Evolutionary conservation across 352 stramenopile species (phyloP).

Genomic region (Phytophthora idaei): DNA sequence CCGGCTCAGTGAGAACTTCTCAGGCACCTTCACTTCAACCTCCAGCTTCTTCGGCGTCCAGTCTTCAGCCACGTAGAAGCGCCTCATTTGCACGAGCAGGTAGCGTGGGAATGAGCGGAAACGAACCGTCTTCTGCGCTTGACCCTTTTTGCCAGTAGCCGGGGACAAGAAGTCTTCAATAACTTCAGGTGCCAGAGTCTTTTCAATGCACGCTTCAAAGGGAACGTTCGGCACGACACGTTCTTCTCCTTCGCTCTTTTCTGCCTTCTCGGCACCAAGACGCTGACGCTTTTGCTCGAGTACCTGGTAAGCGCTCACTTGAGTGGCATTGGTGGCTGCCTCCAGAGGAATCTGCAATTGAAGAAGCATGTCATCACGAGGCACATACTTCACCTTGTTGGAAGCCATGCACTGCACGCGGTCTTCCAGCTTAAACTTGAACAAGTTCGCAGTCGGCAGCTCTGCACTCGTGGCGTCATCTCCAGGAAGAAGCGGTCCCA

Average conservation of each 20-base stretch:
- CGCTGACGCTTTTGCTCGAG: conserved; percentile 88
- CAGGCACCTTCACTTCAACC: conserved; percentile 95
- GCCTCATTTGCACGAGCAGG: conserved; percentile 95
- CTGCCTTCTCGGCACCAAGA: conserved; percentile 58
- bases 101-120: conserved; percentile 97
- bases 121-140: conserved; percentile 80
- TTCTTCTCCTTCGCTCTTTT: conserved; percentile 51
- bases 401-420: conserved; percentile 79
- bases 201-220: conserved; percentile 95
- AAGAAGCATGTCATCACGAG: conserved; percentile 80
- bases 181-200: conserved; percentile 89
- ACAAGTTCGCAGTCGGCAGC: conserved; percentile 85
- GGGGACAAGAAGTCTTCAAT: conserved; percentile 92
- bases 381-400: conserved; percentile 89
- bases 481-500: conserved; percentile 51
- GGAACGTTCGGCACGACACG: conserved; percentile 92
- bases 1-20: conserved; percentile 78
- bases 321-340: conserved; percentile 80
- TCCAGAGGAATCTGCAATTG: conserved; percentile 90
- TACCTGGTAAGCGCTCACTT: conserved; percentile 89
- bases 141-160: conserved; percentile 77
- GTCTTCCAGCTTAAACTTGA: conserved; percentile 93
- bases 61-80: conserved; percentile 96
- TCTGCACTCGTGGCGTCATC: conserved; percentile 39
- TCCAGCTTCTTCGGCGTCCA: conserved; percentile 98